Conservation (phyloP, 306 rosid species). For the Trifolium dubium region DNA sequence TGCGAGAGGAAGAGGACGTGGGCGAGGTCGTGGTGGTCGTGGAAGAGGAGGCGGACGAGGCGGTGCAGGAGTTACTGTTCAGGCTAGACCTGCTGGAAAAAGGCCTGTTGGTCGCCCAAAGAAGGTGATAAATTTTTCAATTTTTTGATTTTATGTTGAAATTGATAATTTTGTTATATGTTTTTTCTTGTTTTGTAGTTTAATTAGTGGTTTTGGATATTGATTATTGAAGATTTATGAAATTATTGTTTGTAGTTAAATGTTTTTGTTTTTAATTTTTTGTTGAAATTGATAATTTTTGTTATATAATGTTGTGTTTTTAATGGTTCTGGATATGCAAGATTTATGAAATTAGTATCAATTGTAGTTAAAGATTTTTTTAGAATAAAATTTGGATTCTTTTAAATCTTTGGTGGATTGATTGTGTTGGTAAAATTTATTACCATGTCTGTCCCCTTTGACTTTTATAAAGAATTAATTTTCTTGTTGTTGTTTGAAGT, state of each 20-base stretch:
- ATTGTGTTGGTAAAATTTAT: not conserved
- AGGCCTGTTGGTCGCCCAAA: slow-evolving; percentile 82
- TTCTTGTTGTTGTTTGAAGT: not conserved
- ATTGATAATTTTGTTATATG: not conserved
- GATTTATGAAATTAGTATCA: not conserved
- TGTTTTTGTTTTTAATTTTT: not conserved
- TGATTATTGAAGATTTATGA: not conserved
- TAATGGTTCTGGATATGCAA: not conserved
- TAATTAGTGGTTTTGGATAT: not conserved
- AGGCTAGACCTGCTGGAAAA: slow-evolving; percentile 41
- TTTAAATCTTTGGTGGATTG: not conserved
- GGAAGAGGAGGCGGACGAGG: slow-evolving; percentile 43
- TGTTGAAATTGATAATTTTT: not conserved
- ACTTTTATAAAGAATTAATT: not conserved
- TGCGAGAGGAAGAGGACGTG: not conserved
- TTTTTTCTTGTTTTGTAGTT: not conserved
- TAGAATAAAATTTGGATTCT: not conserved
- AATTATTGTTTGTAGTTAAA: not conserved
- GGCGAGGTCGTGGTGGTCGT: not conserved
- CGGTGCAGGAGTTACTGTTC: not conserved
- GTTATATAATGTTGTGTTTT: not conserved
- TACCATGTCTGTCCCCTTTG: not conserved
- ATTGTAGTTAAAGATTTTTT: not conserved
- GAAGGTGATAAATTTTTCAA: slow-evolving; percentile 55
- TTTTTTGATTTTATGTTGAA: not conserved